These are phyloP conservation scores for Sporothrix euskadiensis DNA, from an alignment of 2,329 filamentous ascomycete species.

Conservation along the genomic window DNA sequence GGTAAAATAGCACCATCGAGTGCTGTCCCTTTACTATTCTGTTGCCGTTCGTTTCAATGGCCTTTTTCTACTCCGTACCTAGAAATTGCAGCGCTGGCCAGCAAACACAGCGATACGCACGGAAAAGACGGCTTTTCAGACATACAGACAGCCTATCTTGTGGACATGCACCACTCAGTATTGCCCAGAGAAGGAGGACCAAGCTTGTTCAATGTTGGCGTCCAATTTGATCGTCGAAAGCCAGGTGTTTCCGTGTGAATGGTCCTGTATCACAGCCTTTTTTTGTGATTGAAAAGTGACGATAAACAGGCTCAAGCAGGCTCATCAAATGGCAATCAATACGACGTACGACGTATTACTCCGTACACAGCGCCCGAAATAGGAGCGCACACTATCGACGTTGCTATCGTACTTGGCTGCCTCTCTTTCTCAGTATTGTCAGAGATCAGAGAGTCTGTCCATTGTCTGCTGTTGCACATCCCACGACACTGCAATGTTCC, in stretches of 20 bases:
- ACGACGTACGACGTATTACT: too few species aligned
- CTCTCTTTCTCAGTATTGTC: neutral
- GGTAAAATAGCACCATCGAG: neutral
- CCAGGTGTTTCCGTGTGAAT: neutral
- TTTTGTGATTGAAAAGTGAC: neutral
- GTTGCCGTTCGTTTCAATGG: neutral
- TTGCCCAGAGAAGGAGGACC: neutral
- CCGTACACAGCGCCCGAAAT: constrained; percentile 6
- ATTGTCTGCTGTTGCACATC: constrained; percentile 14
- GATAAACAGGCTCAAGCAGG: neutral
- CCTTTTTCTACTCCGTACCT: neutral
- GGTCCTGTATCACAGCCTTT: neutral
- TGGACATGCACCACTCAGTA: neutral
- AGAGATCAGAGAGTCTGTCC: neutral
- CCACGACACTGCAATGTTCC: neutral
- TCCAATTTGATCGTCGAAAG: neutral
- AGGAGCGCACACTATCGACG: neutral
- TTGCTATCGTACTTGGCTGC: neutral
- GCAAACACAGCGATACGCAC: constrained; percentile 2
- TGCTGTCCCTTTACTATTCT: neutral
- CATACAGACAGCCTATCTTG: neutral
- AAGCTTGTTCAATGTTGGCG: neutral
- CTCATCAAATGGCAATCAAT: neutral
- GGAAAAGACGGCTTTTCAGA: neutral
- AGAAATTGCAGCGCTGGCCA: constrained; percentile 6